These are phyloP conservation scores for Lipomyces yamanashiensis DNA, from an alignment of 805 yeast species.

Conservation along the genomic window DNA sequence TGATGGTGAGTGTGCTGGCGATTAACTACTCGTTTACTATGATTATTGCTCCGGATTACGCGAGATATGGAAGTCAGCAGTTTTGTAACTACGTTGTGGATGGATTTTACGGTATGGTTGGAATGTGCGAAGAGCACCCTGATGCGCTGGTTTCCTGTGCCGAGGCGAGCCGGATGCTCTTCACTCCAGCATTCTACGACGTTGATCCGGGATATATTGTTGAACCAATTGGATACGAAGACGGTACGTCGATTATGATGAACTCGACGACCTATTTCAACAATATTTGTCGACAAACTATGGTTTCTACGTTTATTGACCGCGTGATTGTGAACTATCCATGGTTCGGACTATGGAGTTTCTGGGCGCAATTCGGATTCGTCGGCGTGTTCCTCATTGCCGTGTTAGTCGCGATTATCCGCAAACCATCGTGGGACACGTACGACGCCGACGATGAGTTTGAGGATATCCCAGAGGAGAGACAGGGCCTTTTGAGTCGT, in stretches of 20 bases:
- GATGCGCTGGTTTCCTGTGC: conserved; percentile 33
- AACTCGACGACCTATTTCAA: conserved; percentile 30
- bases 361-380: conserved; percentile 37
- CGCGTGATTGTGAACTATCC: conserved; percentile 35
- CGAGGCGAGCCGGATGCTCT: conserved; percentile 30
- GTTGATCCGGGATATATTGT: conserved; percentile 13
- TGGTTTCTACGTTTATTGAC: conserved; percentile 36
- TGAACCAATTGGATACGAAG: conserved; percentile 14
- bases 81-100: conserved; percentile 31
- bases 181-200: conserved; percentile 10
- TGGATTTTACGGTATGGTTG: conserved; percentile 35
- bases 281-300: conserved; percentile 33
- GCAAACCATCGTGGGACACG: conserved; percentile 30
- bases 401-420: conserved; percentile 26
- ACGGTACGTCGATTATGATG: neutral
- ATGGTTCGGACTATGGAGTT: conserved; percentile 36
- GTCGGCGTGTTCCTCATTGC: conserved; percentile 32
- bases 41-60: conserved; percentile 36
- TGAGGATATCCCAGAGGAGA: conserved; percentile 29
- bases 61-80: conserved; percentile 36
- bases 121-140: conserved; percentile 32
- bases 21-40: conserved; percentile 35
- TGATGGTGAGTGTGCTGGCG: conserved; percentile 37
- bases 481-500: conserved; percentile 27
- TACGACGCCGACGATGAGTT: conserved; percentile 35